phyloP scores from a whole-genome alignment of 1,284 basidiomycete genomes.

The Inonotus obliquus region DNA sequence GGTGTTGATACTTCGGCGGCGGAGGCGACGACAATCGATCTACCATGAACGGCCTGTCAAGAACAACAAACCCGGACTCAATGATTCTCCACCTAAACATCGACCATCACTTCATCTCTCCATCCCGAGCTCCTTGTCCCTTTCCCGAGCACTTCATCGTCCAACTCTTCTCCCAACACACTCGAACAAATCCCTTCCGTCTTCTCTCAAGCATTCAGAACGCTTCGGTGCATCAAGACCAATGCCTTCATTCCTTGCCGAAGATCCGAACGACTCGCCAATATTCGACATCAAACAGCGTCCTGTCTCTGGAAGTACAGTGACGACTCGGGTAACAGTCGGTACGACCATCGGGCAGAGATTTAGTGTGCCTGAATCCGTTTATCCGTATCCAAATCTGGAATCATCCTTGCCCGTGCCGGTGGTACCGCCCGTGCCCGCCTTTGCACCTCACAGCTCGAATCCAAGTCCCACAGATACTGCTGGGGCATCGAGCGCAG shows the following conservation, averaged over 20 bases:
- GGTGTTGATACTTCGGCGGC: constrained; percentile 9
- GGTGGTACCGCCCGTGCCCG: constrained; percentile 8
- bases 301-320: constrained; percentile 14
- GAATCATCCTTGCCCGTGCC: constrained; percentile 8
- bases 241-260: constrained; percentile 6
- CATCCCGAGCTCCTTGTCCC: background rate
- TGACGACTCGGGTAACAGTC: constrained; percentile 18
- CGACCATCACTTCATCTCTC: constrained; percentile 9
- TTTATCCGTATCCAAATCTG: constrained; percentile 10
- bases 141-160: background rate
- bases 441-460: background rate
- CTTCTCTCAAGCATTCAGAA: background rate
- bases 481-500: background rate
- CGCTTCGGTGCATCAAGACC: background rate
- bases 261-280: constrained; percentile 9
- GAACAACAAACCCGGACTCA: background rate
- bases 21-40: background rate
- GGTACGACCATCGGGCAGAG: constrained; percentile 15
- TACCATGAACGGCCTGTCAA: background rate
- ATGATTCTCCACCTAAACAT: background rate
- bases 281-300: constrained; percentile 19
- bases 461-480: background rate
- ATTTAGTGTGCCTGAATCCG: constrained; percentile 15
- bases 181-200: background rate
- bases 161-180: constrained; percentile 8